Base-by-base conservation (phyloP, 2,329 filamentous ascomycete species). In the Fonsecaea pugnacius region DNA sequence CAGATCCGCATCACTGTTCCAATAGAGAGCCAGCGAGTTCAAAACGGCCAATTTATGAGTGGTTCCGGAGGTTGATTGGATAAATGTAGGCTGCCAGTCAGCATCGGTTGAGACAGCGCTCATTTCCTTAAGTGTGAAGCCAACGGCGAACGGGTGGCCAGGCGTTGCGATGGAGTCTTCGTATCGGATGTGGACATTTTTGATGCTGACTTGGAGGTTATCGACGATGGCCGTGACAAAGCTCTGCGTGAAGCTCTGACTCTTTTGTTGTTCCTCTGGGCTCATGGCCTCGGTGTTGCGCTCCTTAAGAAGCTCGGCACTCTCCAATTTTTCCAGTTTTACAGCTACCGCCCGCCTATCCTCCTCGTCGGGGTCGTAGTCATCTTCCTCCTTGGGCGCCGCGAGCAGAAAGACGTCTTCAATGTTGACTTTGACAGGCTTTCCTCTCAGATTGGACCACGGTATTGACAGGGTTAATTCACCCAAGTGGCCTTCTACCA, bases 291-390 rank as follows among this genome's bases (percentile, higher is more conserved):
- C 94, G n/a, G 89, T 88, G 67, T 90, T 96, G 58, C 91, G 87
- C 74, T 98, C 94, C 76, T 96, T 96, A 69, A 99, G 81, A 69
- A 99, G 81, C 79, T 99, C 95, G 1, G 95, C 95, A 70, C 92
- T 96, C 76, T 99, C 95, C 6, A 99, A 85, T 79, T 97, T 96
- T 79, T 99, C 95, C 87, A 99, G 96, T 82, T 99, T 99, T 73
- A 99, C 85, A n/a, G 89, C 85, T 75, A 97, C 92, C 67, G 87
- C 88, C 74, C 95, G 85, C 58, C 87, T 86, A 70, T 94, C 91
- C 77, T 99, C 95, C 74, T 99, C 95, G 10, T 94, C 91, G 64
- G 93, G 88, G 70, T 99, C 89, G 76, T 96, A 98, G 72, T 93
- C 91, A 30, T 92, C 89, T 79, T 99, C 94, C 77, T 96, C 93